These are phyloP conservation scores for Echria macrotheca DNA, from an alignment of 495 filamentous ascomycete genomes.

Conservation along the genomic window DNA sequence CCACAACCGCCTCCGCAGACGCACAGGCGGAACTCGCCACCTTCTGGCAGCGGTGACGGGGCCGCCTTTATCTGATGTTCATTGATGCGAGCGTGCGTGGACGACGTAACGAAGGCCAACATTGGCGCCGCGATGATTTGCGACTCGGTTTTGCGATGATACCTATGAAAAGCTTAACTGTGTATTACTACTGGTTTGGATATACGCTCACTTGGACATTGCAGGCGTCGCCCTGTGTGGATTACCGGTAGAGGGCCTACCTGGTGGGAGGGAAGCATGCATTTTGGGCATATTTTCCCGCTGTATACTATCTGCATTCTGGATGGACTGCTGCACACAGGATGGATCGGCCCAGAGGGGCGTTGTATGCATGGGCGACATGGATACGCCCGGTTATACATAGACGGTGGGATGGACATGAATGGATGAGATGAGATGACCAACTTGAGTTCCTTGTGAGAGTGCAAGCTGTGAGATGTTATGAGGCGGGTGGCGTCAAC, in stretches of 20 bases:
- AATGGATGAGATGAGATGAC: neutral
- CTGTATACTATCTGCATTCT: neutral
- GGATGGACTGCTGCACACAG: neutral
- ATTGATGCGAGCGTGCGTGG: neutral
- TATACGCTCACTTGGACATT: too few species aligned
- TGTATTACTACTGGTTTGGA: conserved; percentile 1
- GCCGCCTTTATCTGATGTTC: conserved; percentile 4
- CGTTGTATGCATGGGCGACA: too few species aligned
- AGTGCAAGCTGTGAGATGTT: too few species aligned
- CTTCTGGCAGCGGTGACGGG: neutral
- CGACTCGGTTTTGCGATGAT: neutral
- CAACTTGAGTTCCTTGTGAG: too few species aligned
- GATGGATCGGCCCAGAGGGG: neutral
- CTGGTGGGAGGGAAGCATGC: too few species aligned
- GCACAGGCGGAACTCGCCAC: neutral
- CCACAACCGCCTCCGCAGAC: conserved; percentile 1
- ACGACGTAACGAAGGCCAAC: neutral
- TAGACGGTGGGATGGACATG: neutral
- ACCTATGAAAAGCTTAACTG: neutral
- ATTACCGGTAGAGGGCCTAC: too few species aligned
- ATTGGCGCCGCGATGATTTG: neutral
- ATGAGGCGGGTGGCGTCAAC: too few species aligned
- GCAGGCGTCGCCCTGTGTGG: too few species aligned
- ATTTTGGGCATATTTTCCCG: neutral
- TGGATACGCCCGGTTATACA: neutral